Conservation (phyloP, 106 monocot species). For the Iris macrosiphon region DNA sequence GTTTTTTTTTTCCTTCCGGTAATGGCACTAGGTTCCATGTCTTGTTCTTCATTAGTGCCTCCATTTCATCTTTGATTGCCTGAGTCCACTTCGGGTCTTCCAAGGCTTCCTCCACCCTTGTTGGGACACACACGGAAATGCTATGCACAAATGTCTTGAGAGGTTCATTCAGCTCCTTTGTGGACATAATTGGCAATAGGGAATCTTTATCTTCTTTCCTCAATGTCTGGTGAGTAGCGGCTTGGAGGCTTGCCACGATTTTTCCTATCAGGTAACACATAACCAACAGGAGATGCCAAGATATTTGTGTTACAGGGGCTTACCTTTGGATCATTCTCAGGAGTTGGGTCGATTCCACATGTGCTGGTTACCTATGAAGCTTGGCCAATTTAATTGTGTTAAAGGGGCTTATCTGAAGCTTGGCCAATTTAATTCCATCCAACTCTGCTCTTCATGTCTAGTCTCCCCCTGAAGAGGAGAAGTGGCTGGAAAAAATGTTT, state of each 20-base stretch:
- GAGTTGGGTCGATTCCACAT: neutral
- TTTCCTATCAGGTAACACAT: neutral
- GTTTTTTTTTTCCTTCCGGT: neutral
- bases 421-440: neutral
- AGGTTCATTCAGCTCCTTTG: neutral
- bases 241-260: neutral
- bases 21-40: neutral
- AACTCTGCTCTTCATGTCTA: neutral
- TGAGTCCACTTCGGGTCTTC: neutral
- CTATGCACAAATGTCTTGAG: neutral
- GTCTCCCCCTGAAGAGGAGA: neutral
- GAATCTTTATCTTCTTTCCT: neutral
- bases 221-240: neutral
- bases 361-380: neutral
- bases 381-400: no score
- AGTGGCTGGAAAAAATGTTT: neutral
- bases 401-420: no score
- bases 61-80: neutral
- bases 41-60: neutral
- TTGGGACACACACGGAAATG: neutral
- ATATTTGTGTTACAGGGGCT: neutral
- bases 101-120: neutral
- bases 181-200: neutral
- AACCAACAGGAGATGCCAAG: neutral
- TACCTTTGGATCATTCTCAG: neutral